Evolutionary conservation across 1,284 basidiomycete species (phyloP).

Genomic region (Polyporus tsugae): DNA sequence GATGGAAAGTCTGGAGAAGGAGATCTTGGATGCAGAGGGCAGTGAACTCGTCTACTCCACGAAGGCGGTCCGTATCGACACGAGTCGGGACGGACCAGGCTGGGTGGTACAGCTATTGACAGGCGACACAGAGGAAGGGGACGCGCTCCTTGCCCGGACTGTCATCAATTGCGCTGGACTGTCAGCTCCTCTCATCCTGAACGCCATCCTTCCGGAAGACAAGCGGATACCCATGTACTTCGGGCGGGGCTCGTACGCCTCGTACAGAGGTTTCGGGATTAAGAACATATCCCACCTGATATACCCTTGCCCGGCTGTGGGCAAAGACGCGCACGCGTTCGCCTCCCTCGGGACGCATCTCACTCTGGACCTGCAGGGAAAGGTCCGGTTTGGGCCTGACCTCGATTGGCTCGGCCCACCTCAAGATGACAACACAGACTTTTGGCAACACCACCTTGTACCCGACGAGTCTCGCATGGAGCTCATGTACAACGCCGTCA

Average conservation of each 20-base stretch:
- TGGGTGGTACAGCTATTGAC: constrained; percentile 80
- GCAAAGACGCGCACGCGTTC: constrained; percentile 64
- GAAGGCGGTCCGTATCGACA: constrained; percentile 80
- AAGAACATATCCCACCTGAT: constrained; percentile 78
- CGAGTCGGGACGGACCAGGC: constrained; percentile 48
- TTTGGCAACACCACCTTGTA: constrained; percentile 78
- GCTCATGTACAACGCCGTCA: constrained; percentile 75
- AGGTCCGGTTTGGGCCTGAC: constrained; percentile 94
- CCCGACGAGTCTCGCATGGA: constrained; percentile 71
- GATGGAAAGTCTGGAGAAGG: constrained; percentile 83
- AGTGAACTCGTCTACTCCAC: constrained; percentile 87
- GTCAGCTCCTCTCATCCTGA: constrained; percentile 75
- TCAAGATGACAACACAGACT: constrained; percentile 57
- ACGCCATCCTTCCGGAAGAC: constrained; percentile 68
- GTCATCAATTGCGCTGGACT: constrained; percentile 93
- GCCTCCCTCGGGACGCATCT: constrained; percentile 91
- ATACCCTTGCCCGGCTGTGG: constrained; percentile 85
- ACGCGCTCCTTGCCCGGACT: constrained; percentile 84
- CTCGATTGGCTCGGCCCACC: constrained; percentile 84
- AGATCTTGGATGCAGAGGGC: constrained; percentile 75
- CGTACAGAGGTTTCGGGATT: constrained; percentile 83
- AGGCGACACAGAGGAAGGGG: constrained; percentile 55
- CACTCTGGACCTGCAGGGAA: constrained; percentile 88
- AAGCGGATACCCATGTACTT: constrained; percentile 76
- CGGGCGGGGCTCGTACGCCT: constrained; percentile 86